Evolutionary conservation across 2,329 filamentous ascomycete species (phyloP), one percentile per base, ranked within the genome.

Genomic region (Pseudogymnoascus sp.): DNA sequence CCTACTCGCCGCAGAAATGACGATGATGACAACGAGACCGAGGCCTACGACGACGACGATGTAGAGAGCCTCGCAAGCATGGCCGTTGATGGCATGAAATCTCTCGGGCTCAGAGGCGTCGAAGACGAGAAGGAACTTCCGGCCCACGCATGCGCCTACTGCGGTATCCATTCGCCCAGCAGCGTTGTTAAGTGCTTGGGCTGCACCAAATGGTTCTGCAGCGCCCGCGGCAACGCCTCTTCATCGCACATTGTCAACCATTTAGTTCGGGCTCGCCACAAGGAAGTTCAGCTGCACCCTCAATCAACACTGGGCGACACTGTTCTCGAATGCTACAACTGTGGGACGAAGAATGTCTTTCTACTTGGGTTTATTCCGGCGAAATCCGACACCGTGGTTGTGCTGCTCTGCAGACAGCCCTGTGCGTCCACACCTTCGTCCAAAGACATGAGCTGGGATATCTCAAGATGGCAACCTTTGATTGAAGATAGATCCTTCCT

Each of bases 391-490:
- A 97, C 94, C 0, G 94, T 99, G 28, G 95, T 99, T 6, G 94
- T 99, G 22, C 84, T 99, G 47, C 83, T 99, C 37, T 99, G 94
- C 74, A 91, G 94, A 64, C 94, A 97, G 75, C 94, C 94, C 54
- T 99, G 94, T 74, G 94, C 93, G 34, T 88, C 94, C 28, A 93
- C 90, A 77, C 89, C 92, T 1, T 97, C 94, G 34, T 93, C 91
- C 66, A 99, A 99, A 76, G 94, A 99, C 70, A 97, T 99, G 92
- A 99, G 94, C 74, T 99, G 94, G 94, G 94, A 99, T 73, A 95
- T 92, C 5, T 96, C 93, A 25, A 86, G 92, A 71, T 99, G 94
- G 94, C 92, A 97, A 73, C 94, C 94, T 11, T 80, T 99, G 62
- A 97, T 99, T 66, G 92, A 97, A 74, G 94, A 99, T 71, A 90